A percentile compares a stretch with the other conserved stretches of the same genome.
These are phyloP conservation scores for Tribonema minus DNA, from an alignment of 108 stramenopile genomes.

Conservation along the genomic window DNA sequence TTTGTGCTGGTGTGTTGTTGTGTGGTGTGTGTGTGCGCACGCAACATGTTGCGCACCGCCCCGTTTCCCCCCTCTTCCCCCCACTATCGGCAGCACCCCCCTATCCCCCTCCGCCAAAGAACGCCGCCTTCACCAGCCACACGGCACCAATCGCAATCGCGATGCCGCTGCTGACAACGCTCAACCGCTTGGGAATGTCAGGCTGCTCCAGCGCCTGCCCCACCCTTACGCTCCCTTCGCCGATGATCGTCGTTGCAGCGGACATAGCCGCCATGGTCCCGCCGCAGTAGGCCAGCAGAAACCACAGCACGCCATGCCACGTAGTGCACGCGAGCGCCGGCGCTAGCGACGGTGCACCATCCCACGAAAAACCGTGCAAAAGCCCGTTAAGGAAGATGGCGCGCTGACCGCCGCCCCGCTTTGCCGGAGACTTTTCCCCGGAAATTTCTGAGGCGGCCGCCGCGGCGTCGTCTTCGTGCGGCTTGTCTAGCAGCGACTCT, in stretches of 20 bases:
- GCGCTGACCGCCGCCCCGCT: slow-evolving; percentile 56
- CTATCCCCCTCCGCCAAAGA: no score
- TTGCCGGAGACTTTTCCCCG: neutral
- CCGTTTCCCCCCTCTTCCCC: no score
- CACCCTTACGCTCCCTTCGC: slow-evolving; percentile 42
- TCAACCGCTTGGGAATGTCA: slow-evolving; percentile 31
- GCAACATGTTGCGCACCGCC: no score
- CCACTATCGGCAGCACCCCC: no score
- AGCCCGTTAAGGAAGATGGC: slow-evolving; percentile 90
- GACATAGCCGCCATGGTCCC: slow-evolving; percentile 74
- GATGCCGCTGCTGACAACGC: slow-evolving; percentile 17
- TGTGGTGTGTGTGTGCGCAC: no score
- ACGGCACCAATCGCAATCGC: slow-evolving; percentile 42
- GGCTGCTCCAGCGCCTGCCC: slow-evolving; percentile 42
- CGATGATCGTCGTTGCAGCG: slow-evolving; percentile 31
- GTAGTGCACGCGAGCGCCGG: slow-evolving; percentile 82
- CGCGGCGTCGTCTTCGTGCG: neutral
- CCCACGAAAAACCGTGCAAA: slow-evolving; percentile 91
- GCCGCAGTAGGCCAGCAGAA: slow-evolving; percentile 80
- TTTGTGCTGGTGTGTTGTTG: no score
- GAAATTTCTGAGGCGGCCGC: no score
- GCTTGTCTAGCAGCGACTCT: slow-evolving; percentile 62
- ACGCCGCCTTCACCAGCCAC: slow-evolving; percentile 38
- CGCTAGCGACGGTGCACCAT: slow-evolving; percentile 88
- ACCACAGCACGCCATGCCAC: slow-evolving; percentile 75